Evolutionary conservation across 257 asterid genomes (phyloP).

Genomic region (Agastache rugosa): DNA sequence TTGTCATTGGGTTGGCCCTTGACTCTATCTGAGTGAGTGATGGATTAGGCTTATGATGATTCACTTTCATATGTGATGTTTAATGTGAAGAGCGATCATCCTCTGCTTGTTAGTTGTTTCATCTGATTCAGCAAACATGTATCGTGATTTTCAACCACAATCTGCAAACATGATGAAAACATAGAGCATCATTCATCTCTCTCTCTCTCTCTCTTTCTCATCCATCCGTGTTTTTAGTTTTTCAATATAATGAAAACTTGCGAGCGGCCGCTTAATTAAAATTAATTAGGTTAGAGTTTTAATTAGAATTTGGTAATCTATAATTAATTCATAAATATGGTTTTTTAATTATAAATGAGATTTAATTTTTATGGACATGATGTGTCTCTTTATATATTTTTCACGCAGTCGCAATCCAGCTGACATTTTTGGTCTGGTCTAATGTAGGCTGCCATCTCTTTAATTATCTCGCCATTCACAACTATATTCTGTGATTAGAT

Average conservation of each 20-base stretch:
- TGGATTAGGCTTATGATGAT: neutral
- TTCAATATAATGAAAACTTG: no score
- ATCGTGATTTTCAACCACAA: slow-evolving; percentile 1
- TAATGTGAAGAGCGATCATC: neutral
- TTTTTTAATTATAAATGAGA: no score
- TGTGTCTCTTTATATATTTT: no score
- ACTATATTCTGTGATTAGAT: neutral
- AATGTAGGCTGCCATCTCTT: neutral
- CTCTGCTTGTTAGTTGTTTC: neutral
- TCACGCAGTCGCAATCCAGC: neutral
- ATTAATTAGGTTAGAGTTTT: no score
- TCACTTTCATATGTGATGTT: neutral
- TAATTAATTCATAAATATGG: no score
- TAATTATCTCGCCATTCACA: neutral
- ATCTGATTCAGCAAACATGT: neutral
- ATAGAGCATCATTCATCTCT: no score
- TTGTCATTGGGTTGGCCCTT: neutral
- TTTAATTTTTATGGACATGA: neutral
- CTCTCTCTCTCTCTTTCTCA: no score
- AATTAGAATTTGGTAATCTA: no score
- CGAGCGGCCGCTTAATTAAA: no score
- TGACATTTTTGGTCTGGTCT: slow-evolving; percentile 5
- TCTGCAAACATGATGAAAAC: no score
- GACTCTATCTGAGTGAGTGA: neutral
- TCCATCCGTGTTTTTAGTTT: no score